Conservation (phyloP, 2,329 filamentous ascomycete species). For the Dactylellina haptotyla region DNA sequence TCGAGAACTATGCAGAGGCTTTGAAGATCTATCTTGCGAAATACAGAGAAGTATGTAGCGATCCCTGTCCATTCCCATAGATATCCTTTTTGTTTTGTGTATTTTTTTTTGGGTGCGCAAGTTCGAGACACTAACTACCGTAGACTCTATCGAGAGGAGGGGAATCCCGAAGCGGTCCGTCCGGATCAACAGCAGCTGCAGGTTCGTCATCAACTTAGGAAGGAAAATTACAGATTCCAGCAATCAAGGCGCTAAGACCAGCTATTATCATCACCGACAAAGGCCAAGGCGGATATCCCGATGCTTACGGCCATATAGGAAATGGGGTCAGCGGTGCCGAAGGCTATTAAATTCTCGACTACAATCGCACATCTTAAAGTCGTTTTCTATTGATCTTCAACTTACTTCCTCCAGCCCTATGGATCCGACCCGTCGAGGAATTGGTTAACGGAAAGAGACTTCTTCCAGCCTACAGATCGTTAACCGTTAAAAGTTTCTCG, state of each 20-base stretch:
- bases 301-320: conserved; percentile 53
- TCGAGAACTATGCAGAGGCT: conserved; percentile 98
- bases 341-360: conserved; percentile 38
- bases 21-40: conserved; percentile 98
- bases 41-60: conserved; percentile 87
- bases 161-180: conserved; percentile 53
- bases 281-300: conserved; percentile 50
- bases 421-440: conserved; percentile 34
- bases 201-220: conserved; percentile 55
- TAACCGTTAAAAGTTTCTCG: neutral
- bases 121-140: conserved; percentile 42
- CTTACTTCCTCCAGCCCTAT: conserved; percentile 5
- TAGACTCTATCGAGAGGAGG: conserved; percentile 53
- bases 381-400: conserved; percentile 11
- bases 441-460: conserved; percentile 46
- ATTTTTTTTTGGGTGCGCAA: neutral
- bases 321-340: conserved; percentile 54
- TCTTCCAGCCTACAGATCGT: too few relatives aligned
- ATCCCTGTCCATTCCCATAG: neutral
- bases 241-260: conserved; percentile 48
- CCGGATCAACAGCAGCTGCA: conserved; percentile 54
- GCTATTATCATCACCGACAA: conserved; percentile 46
- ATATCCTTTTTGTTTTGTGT: neutral
- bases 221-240: conserved; percentile 31
- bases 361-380: conserved; percentile 10